A percentile compares a stretch with the other conserved stretches of the same genome.
phyloP scores from a whole-genome alignment of 2,329 filamentous ascomycete species.

The Trichothecium sympodiale region DNA sequence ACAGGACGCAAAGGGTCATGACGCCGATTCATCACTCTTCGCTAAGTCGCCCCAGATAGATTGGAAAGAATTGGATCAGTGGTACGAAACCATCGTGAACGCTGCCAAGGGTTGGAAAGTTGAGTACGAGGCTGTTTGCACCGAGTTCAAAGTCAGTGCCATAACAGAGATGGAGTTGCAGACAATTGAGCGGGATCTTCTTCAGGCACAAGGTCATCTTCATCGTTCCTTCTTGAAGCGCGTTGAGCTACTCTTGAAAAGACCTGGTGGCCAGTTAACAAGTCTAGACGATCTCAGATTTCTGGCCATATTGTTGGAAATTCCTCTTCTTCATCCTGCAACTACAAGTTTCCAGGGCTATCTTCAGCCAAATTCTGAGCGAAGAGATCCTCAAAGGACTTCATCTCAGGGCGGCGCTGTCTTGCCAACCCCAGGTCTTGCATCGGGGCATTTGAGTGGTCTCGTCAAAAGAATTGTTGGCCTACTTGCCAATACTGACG shows the following conservation, averaged over 20 bases:
- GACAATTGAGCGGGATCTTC: slow-evolving; percentile 34
- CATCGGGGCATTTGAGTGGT: slow-evolving; percentile 62
- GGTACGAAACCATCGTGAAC: slow-evolving; percentile 62
- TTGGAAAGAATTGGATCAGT: slow-evolving; percentile 60
- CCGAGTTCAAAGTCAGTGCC: slow-evolving; percentile 28
- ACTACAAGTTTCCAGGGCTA: slow-evolving; percentile 28
- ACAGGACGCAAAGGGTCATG: slow-evolving; percentile 22
- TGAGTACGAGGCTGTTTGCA: slow-evolving; percentile 29
- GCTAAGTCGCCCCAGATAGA: slow-evolving; percentile 55
- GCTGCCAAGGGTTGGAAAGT: slow-evolving; percentile 57
- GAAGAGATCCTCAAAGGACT: slow-evolving; percentile 8
- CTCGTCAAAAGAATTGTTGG: slow-evolving; percentile 80
- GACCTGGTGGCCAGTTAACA: slow-evolving; percentile 59
- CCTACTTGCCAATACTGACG: slow-evolving; percentile 63
- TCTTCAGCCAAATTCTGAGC: slow-evolving; percentile 18
- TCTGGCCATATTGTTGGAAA: slow-evolving; percentile 65
- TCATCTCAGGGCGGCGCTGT: neutral
- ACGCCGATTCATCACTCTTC: slow-evolving; percentile 8
- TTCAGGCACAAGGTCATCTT: slow-evolving; percentile 54
- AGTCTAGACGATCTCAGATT: slow-evolving; percentile 65
- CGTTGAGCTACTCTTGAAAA: slow-evolving; percentile 68
- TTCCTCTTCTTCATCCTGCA: slow-evolving; percentile 57
- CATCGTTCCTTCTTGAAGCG: slow-evolving; percentile 65
- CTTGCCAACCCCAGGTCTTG: slow-evolving; percentile 25
- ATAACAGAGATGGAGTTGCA: slow-evolving; percentile 25